Evolutionary conservation across 441 rosid species (phyloP), one percentile per base, ranked within the genome.

Genomic region (Iberis amara): DNA sequence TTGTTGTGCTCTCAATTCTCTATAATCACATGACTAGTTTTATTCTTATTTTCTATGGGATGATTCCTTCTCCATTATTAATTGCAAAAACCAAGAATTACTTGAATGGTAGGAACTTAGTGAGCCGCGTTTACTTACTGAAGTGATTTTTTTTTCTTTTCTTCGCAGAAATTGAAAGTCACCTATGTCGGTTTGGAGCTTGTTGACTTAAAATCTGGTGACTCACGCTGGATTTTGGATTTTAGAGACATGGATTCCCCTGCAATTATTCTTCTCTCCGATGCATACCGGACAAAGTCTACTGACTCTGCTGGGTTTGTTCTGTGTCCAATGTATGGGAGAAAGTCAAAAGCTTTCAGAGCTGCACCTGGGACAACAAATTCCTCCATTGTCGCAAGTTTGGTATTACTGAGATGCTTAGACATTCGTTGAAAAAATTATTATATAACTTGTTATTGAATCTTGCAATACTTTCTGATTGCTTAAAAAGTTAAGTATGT

Each of bases 261-360:
- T 8, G 88, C 97, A 43, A 69, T 94, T 36, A 39, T 89, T 59
- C 78, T 76, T 37, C 86, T 94, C 55, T 73, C 88, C 56, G 97
- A 86, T 81, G 71, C 78, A 10, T 84, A 79, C 68, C 86, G 89
- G 49, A 67, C 83, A 69, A 89, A 77, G 73, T 68, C 66, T 45
- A 45, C 65, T 1, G 98, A 88, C 57, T 59, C 72, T 65, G 85
- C 91, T 36, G 91, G 89, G 64, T 94, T 94, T 61, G 74, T 94
- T 72, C 80, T 94, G 39, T 85, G 94, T 68, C 88, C 97, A 18
- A 67, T 82, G 57, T 89, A 89, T 75, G 99, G 97, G 61, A 87
- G 97, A 70, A 94, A 94, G 75, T 85, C 97, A n/a, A 94, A 94
- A 83, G 97, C 96, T 62, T 89, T 94, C 66, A 91, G 82, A 80